Conservation (phyloP, 768 basidiomycete species). For the Leccinum subtestaceum region DNA sequence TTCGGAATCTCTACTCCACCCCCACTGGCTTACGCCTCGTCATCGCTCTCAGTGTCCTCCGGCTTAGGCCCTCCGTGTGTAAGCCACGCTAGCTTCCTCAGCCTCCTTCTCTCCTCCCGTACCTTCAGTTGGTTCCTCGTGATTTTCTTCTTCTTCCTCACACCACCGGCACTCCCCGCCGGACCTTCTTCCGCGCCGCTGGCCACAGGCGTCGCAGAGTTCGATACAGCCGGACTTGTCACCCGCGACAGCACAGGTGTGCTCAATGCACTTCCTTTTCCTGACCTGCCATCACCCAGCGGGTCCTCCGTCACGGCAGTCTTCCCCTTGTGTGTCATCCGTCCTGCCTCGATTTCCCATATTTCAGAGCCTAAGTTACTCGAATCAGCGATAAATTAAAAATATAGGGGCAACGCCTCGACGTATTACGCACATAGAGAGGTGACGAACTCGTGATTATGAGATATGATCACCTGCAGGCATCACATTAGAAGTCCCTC, state of each 20-base stretch:
- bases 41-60: slow-evolving; percentile 77
- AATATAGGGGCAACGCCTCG: slow-evolving; percentile 1
- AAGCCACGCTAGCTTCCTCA: slow-evolving; percentile 82
- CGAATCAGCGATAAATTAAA: slow-evolving; percentile 18
- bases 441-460: slow-evolving; percentile 86
- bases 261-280: slow-evolving; percentile 66
- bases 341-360: slow-evolving; percentile 89
- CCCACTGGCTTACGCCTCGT: slow-evolving; percentile 16
- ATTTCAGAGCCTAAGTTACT: slow-evolving; percentile 73
- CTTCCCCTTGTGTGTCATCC: slow-evolving; percentile 87
- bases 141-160: slow-evolving; percentile 85
- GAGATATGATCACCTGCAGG: slow-evolving; percentile 86
- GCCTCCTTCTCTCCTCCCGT: slow-evolving; percentile 78
- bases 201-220: slow-evolving; percentile 68
- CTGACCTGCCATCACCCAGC: slow-evolving; percentile 67
- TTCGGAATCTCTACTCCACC: not conserved
- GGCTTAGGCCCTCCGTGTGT: slow-evolving; percentile 78
- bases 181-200: slow-evolving; percentile 70
- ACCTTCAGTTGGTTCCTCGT: slow-evolving; percentile 90
- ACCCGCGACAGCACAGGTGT: slow-evolving; percentile 71
- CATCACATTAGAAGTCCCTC: slow-evolving; percentile 15
- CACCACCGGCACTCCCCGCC: slow-evolving; percentile 31
- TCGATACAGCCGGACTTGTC: slow-evolving; percentile 68
- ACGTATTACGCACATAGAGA: slow-evolving; percentile 62
- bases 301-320: slow-evolving; percentile 80